These are phyloP conservation scores for Calonectria pauciramosa DNA, from an alignment of 2,329 filamentous ascomycete genomes.

Conservation along the genomic window DNA sequence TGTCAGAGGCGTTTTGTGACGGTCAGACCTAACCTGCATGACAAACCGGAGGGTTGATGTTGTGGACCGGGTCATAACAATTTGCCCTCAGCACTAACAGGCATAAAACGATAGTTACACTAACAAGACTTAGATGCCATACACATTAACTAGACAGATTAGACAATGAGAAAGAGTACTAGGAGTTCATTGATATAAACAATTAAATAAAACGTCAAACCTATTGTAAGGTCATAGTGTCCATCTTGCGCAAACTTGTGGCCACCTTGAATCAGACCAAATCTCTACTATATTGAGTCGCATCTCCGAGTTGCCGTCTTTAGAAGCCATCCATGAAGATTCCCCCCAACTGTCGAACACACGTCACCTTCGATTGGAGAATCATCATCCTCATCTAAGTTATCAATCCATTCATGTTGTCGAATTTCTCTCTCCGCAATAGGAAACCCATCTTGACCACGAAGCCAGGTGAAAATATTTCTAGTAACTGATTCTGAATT, in stretches of 20 bases:
- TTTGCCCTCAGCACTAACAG: not conserved
- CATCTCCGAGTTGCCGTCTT: constrained; percentile 21
- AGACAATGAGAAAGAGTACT: not conserved
- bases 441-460: constrained; percentile 45
- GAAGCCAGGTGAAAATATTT: constrained; percentile 49
- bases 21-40: too few relatives aligned
- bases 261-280: not conserved
- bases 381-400: constrained; percentile 41
- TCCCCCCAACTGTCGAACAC: constrained; percentile 20
- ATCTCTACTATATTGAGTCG: not conserved
- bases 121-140: not conserved
- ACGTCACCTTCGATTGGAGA: constrained; percentile 21
- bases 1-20: too few relatives aligned
- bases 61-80: too few relatives aligned
- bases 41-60: too few relatives aligned
- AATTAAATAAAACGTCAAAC: not conserved
- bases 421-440: constrained; percentile 46
- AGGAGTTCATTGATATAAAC: not conserved
- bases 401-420: constrained; percentile 48
- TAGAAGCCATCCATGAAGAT: constrained; percentile 25
- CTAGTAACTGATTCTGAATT: constrained; percentile 42
- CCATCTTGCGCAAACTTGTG: not conserved
- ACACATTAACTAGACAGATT: not conserved
- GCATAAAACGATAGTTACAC: not conserved
- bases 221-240: not conserved